These are phyloP conservation scores for Candida nitratophila DNA, from an alignment of 805 yeast species.

Conservation along the genomic window DNA sequence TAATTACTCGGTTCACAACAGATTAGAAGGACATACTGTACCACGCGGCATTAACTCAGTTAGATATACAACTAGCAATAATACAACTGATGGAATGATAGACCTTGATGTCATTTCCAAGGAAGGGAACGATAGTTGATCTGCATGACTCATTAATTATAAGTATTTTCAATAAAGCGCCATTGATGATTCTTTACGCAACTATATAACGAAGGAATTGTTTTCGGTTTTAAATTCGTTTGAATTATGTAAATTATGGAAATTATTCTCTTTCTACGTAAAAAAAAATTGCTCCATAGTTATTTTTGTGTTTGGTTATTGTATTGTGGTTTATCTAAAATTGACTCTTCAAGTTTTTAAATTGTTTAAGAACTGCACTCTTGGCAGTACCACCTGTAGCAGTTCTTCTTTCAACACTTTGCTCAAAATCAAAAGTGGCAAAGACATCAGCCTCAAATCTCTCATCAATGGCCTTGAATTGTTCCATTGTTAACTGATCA, in stretches of 20 bases:
- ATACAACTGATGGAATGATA: slow-evolving; percentile 8
- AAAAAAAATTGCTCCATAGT: no score
- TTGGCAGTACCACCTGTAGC: slow-evolving; percentile 98
- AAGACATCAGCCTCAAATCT: slow-evolving; percentile 78
- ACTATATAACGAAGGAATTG: no score
- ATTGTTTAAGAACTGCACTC: slow-evolving; percentile 76
- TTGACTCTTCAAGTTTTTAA: slow-evolving; percentile 29
- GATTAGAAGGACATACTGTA: no score
- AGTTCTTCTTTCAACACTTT: slow-evolving; percentile 91
- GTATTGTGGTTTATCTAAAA: neutral
- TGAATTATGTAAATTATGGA: no score
- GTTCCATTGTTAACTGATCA: slow-evolving; percentile 72
- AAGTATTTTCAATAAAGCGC: no score
- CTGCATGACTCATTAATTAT: no score
- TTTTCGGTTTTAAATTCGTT: no score
- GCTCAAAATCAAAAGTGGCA: slow-evolving; percentile 86
- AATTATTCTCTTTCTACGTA: no score
- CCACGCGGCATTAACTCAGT: neutral
- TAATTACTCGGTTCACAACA: neutral
- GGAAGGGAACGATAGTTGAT: neutral
- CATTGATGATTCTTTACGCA: no score
- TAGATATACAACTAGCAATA: slow-evolving; percentile 4
- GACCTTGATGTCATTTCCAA: slow-evolving; percentile 13
- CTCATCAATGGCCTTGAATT: slow-evolving; percentile 70
- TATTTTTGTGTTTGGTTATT: neutral